phyloP scores from a whole-genome alignment of 345 rosid species.

The Citrus mangshanensis region DNA sequence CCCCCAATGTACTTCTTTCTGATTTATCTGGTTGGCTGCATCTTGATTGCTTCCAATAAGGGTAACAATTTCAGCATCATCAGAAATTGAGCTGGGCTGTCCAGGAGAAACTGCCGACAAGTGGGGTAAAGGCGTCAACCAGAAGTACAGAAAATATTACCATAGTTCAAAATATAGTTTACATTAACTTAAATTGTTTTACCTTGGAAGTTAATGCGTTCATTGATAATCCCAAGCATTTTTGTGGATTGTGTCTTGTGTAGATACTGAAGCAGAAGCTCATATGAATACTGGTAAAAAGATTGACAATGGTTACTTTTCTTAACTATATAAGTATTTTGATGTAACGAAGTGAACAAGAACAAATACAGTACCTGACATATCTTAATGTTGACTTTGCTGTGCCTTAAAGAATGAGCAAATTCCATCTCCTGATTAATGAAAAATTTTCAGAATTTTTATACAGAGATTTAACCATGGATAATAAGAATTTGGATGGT shows the following conservation, averaged over 20 bases:
- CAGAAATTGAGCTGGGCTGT: constrained; percentile 75
- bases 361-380: constrained; percentile 59
- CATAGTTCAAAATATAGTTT: neutral
- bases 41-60: constrained; percentile 74
- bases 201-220: constrained; percentile 92
- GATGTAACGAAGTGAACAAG: neutral
- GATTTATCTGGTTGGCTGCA: constrained; percentile 63
- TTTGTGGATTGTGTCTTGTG: constrained; percentile 73
- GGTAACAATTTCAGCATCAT: constrained; percentile 78
- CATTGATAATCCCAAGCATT: constrained; percentile 87
- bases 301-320: constrained; percentile 4
- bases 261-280: constrained; percentile 85
- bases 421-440: constrained; percentile 88
- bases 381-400: constrained; percentile 85
- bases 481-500: neutral
- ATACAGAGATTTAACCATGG: neutral
- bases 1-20: constrained; percentile 89
- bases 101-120: constrained; percentile 80
- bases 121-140: constrained; percentile 10
- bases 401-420: constrained; percentile 81
- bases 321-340: neutral
- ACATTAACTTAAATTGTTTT: constrained; percentile 1
- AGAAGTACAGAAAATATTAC: neutral
- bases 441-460: constrained; percentile 1
- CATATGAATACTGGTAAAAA: constrained; percentile 78